Evolutionary conservation across 805 yeast genomes (phyloP).

Genomic region (Kodamaea restingae): DNA sequence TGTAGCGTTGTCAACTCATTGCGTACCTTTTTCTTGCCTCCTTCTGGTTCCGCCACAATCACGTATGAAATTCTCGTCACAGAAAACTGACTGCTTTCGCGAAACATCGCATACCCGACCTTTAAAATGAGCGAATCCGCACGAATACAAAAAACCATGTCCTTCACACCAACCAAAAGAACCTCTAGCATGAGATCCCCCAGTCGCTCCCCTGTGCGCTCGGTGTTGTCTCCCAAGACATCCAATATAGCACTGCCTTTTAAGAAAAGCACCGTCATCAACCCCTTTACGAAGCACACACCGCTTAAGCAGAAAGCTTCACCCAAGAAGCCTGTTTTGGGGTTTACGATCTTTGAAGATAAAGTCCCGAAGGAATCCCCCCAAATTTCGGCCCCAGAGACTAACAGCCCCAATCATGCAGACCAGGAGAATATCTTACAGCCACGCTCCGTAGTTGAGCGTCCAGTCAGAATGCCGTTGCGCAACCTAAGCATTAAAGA

Average conservation of each 20-base stretch:
- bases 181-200: neutral
- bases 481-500: slow-evolving; percentile 25
- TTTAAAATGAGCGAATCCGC: neutral
- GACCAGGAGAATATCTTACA: slow-evolving; percentile 42
- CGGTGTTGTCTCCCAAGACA: slow-evolving; percentile 23
- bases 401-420: slow-evolving; percentile 23
- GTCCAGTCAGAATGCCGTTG: slow-evolving; percentile 23
- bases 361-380: slow-evolving; percentile 7
- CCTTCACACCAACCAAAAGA: slow-evolving; percentile 6
- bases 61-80: slow-evolving; percentile 1
- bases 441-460: slow-evolving; percentile 17
- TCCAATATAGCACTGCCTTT: slow-evolving; percentile 15
- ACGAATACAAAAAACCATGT: slow-evolving; percentile 1
- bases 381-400: slow-evolving; percentile 2
- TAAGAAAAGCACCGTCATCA: slow-evolving; percentile 8
- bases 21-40: neutral
- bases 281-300: slow-evolving; percentile 13
- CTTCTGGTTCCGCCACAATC: slow-evolving; percentile 2
- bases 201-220: slow-evolving; percentile 9
- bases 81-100: neutral
- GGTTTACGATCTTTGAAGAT: slow-evolving; percentile 22
- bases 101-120: no score
- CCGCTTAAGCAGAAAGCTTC: slow-evolving; percentile 7
- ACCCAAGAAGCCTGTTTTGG: slow-evolving; percentile 15
- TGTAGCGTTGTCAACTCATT: no score